Evolutionary conservation across 1,284 basidiomycete genomes (phyloP).

Genomic region (Neonothopanus nambi): DNA sequence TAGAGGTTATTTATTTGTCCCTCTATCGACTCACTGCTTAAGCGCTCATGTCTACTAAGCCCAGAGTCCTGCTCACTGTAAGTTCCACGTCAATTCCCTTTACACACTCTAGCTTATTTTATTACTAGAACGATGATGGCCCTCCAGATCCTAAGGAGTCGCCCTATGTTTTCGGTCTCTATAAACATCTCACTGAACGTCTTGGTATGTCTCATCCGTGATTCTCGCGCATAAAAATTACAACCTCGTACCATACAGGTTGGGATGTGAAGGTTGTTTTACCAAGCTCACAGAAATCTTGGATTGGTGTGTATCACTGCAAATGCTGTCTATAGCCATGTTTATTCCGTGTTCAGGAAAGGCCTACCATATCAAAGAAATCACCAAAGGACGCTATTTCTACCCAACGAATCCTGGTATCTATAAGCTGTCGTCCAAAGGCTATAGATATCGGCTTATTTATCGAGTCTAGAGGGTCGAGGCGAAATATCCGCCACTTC

Average conservation of each 20-base stretch:
- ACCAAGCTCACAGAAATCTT: slow-evolving; percentile 86
- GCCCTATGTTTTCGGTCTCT: slow-evolving; percentile 84
- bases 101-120: slow-evolving; percentile 10
- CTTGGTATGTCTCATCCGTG: slow-evolving; percentile 47
- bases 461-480: slow-evolving; percentile 53
- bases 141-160: slow-evolving; percentile 72
- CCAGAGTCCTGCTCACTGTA: slow-evolving; percentile 61
- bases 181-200: slow-evolving; percentile 60
- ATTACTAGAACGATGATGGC: slow-evolving; percentile 80
- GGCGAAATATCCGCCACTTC: slow-evolving; percentile 68
- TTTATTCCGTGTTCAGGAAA: slow-evolving; percentile 52
- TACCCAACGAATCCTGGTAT: slow-evolving; percentile 70
- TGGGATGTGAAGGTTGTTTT: slow-evolving; percentile 91
- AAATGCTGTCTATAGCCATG: not conserved
- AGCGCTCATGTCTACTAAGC: slow-evolving; percentile 23
- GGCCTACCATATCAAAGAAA: slow-evolving; percentile 82
- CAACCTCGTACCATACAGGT: slow-evolving; percentile 37
- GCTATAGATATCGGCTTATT: not conserved
- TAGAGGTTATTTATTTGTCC: too few species aligned
- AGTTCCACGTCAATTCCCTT: slow-evolving; percentile 27
- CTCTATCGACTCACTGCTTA: too few species aligned
- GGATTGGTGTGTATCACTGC: slow-evolving; percentile 63
- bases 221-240: not conserved
- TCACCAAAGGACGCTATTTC: slow-evolving; percentile 76
- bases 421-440: slow-evolving; percentile 10